These are phyloP conservation scores for Oxyria digyna DNA, from an alignment of 148 eudicot species.

Conservation along the genomic window DNA sequence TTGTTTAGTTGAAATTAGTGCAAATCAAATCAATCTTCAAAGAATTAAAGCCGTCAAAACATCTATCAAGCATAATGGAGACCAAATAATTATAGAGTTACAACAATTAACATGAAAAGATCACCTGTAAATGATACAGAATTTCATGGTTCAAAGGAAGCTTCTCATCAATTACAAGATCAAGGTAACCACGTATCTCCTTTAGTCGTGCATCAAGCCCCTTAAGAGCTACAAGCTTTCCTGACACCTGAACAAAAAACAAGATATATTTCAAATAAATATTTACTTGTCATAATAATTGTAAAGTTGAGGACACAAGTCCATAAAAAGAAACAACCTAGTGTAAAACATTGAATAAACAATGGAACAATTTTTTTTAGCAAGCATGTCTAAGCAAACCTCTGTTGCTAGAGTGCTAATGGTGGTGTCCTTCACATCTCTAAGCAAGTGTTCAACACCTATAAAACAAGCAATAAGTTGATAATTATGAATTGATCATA, in stretches of 20 bases:
- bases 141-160: constrained; percentile 92
- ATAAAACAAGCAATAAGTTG: constrained; percentile 6
- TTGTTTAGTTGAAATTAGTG: background rate
- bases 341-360: background rate
- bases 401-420: constrained; percentile 95
- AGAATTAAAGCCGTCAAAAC: background rate
- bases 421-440: constrained; percentile 97
- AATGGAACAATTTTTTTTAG: background rate
- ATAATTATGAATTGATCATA: background rate
- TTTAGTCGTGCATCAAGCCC: constrained; percentile 80
- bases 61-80: background rate
- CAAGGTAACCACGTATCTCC: constrained; percentile 82
- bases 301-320: background rate
- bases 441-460: constrained; percentile 97
- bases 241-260: constrained; percentile 48
- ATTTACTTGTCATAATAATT: background rate
- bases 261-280: background rate
- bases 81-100: background rate
- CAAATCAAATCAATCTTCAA: background rate
- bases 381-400: constrained; percentile 22
- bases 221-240: constrained; percentile 90
- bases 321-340: background rate
- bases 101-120: background rate
- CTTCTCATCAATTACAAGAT: constrained; percentile 73
- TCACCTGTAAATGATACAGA: constrained; percentile 86